These are phyloP conservation scores for Mycocentrospora acerina DNA, from an alignment of 2,329 filamentous ascomycete species.

Conservation along the genomic window DNA sequence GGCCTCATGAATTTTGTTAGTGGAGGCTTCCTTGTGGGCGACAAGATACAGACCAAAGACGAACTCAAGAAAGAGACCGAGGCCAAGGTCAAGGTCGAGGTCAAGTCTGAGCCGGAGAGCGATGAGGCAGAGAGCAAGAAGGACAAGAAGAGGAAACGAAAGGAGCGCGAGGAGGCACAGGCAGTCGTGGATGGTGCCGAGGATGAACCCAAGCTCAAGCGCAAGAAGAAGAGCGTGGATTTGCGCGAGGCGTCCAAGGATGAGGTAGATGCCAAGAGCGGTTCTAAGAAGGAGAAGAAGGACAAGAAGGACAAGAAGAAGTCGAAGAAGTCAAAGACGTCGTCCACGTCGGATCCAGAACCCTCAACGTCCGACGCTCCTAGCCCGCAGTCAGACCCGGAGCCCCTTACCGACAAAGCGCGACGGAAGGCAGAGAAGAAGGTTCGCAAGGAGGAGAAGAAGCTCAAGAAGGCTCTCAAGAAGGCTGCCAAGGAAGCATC, in stretches of 20 bases:
- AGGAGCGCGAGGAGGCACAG: constrained; percentile 25
- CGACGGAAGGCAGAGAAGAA: constrained; percentile 46
- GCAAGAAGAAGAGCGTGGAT: constrained; percentile 41
- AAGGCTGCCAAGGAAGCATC: constrained; percentile 47
- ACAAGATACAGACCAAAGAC: constrained; percentile 53
- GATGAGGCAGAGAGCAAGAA: constrained; percentile 29
- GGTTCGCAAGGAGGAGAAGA: constrained; percentile 47
- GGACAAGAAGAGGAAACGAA: constrained; percentile 38
- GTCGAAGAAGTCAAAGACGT: constrained; percentile 29
- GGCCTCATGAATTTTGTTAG: constrained; percentile 83
- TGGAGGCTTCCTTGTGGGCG: constrained; percentile 71
- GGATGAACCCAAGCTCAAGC: constrained; percentile 36
- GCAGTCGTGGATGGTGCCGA: constrained; percentile 34
- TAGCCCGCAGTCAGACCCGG: constrained; percentile 17
- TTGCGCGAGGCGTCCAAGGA: constrained; percentile 28
- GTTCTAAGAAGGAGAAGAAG: constrained; percentile 36
- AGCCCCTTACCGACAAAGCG: constrained; percentile 47
- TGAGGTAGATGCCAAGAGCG: too few relatives aligned
- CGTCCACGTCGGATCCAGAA: constrained; percentile 21
- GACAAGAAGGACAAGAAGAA: constrained; percentile 26
- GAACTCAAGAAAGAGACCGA: constrained; percentile 44
- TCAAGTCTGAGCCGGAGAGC: constrained; percentile 45
- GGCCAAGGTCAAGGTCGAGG: constrained; percentile 45
- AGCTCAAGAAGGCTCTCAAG: constrained; percentile 52
- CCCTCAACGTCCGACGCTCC: constrained; percentile 19